These are phyloP conservation scores for Helotiales sp. DNA, from an alignment of 2,329 filamentous ascomycete species.

Conservation along the genomic window DNA sequence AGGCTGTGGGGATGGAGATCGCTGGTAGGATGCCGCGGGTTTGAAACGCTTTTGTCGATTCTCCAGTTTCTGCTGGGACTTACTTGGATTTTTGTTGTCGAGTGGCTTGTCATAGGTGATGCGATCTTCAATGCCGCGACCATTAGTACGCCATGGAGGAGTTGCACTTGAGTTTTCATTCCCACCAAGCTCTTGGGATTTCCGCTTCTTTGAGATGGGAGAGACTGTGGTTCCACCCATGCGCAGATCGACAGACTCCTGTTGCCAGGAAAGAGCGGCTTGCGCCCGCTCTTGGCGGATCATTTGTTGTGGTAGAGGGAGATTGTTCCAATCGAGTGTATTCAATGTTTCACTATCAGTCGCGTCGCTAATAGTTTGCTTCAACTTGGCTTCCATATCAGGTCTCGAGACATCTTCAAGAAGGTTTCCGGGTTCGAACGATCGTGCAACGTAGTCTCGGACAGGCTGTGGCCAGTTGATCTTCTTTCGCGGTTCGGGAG, in stretches of 20 bases:
- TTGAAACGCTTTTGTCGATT: constrained; percentile 89
- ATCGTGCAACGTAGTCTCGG: constrained; percentile 83
- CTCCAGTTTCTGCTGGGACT: constrained; percentile 84
- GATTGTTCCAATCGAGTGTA: constrained; percentile 76
- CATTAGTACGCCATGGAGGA: constrained; percentile 76
- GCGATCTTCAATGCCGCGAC: constrained; percentile 67
- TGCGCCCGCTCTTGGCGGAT: constrained; percentile 66
- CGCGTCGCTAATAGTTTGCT: constrained; percentile 79
- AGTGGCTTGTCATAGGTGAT: constrained; percentile 56
- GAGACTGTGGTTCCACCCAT: constrained; percentile 18
- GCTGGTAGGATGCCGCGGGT: constrained; percentile 53
- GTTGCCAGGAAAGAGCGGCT: constrained; percentile 34
- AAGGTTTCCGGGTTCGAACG: constrained; percentile 75
- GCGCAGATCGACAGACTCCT: constrained; percentile 29
- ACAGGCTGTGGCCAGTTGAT: constrained; percentile 82
- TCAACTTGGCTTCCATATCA: constrained; percentile 84
- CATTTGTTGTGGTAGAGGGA: constrained; percentile 83
- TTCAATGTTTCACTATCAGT: constrained; percentile 73
- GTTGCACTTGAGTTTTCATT: constrained; percentile 44
- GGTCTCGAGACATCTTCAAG: constrained; percentile 59
- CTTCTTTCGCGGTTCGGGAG: constrained; percentile 46
- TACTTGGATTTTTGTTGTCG: constrained; percentile 66
- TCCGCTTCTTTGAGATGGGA: constrained; percentile 69
- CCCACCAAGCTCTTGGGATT: constrained; percentile 67
- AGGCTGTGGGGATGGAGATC: constrained; percentile 57